Percentiles rank a stretch among this genome's conserved stretches.
Evolutionary conservation across 345 rosid genomes (phyloP).

Genomic region (Tarenaya hassleriana): DNA sequence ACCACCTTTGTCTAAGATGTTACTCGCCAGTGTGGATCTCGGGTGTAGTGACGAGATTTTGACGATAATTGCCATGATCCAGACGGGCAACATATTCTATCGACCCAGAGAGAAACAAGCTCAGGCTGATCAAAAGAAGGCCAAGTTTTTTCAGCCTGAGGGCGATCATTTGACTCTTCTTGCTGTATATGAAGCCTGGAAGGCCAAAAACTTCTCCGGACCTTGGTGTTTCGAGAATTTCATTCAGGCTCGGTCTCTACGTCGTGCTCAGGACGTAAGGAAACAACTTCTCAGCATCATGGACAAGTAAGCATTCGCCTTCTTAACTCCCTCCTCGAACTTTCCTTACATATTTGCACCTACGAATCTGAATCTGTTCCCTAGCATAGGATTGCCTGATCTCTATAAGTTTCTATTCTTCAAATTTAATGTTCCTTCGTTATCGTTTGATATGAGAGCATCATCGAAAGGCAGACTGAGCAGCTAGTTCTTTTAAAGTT

Average conservation of each 20-base stretch:
- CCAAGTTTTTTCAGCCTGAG: slow-evolving; percentile 83
- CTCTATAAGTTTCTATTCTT: no score
- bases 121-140: slow-evolving; percentile 89
- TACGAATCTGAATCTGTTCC: no score
- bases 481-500: no score
- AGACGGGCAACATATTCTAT: slow-evolving; percentile 82
- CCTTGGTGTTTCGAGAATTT: slow-evolving; percentile 94
- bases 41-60: slow-evolving; percentile 95
- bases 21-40: slow-evolving; percentile 87
- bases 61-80: slow-evolving; percentile 86
- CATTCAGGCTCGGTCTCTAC: slow-evolving; percentile 67
- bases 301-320: slow-evolving; percentile 58
- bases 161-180: slow-evolving; percentile 94
- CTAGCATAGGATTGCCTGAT: no score
- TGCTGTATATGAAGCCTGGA: slow-evolving; percentile 93
- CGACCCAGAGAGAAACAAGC: slow-evolving; percentile 94
- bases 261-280: slow-evolving; percentile 81
- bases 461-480: no score
- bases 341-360: no score
- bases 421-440: no score
- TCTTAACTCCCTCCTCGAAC: neutral
- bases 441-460: no score
- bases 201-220: slow-evolving; percentile 75
- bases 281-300: slow-evolving; percentile 85
- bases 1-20: slow-evolving; percentile 86